Percentiles rank a stretch among this genome's conserved stretches.
Conservation (phyloP, 2,329 filamentous ascomycete species). For the Beauveria varroae region DNA sequence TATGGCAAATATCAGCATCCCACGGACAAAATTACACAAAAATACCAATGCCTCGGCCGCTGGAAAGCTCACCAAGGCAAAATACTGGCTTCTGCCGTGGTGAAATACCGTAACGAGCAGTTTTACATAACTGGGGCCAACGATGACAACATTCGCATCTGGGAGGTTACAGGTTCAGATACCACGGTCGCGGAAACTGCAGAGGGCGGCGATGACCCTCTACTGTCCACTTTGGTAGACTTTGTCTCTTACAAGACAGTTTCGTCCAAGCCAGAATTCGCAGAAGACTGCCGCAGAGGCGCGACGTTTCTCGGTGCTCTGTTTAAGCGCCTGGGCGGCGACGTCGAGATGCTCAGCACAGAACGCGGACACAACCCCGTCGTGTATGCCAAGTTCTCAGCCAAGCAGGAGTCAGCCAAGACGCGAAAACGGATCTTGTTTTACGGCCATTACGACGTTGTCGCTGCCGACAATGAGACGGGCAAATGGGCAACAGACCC, state of each 20-base stretch:
- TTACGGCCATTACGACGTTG: constrained; percentile 97
- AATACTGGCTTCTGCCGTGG: constrained; percentile 75
- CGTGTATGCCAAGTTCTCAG: constrained; percentile 83
- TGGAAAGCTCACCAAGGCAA: constrained; percentile 84
- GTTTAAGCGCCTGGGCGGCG: constrained; percentile 85
- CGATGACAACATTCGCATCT: constrained; percentile 81
- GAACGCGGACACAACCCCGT: constrained; percentile 78
- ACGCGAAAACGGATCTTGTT: constrained; percentile 83
- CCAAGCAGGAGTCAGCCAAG: constrained; percentile 57
- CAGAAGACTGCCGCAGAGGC: constrained; percentile 85
- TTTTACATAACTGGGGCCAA: constrained; percentile 94
- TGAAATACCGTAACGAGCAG: constrained; percentile 61
- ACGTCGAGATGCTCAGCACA: constrained; percentile 84
- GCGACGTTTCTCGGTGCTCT: constrained; percentile 84
- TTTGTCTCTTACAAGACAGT: constrained; percentile 91
- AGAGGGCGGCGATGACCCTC: constrained; percentile 39
- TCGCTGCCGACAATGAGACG: constrained; percentile 75
- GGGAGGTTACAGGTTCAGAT: constrained; percentile 56
- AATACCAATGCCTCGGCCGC: constrained; percentile 69
- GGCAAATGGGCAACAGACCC: constrained; percentile 83
- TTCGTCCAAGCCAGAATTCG: constrained; percentile 76
- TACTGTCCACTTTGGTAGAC: constrained; percentile 67
- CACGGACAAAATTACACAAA: constrained; percentile 57
- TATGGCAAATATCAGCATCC: constrained; percentile 49
- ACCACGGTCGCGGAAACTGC: constrained; percentile 26